These are phyloP conservation scores for Ramaria rubella DNA, from an alignment of 768 basidiomycete species.

Conservation along the genomic window DNA sequence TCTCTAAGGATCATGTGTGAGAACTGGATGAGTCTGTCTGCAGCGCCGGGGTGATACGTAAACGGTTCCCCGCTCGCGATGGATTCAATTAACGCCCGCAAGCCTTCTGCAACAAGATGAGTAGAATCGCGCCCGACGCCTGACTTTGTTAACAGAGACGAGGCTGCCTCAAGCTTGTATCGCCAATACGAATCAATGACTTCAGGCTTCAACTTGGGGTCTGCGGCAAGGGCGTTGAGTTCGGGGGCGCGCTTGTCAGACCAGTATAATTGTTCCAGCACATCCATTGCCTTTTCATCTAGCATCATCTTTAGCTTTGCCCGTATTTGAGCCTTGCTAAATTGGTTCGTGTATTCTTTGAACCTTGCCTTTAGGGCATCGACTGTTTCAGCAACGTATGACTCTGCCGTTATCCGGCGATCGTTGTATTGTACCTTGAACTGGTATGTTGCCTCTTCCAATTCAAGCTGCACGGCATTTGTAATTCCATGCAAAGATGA, in stretches of 20 bases:
- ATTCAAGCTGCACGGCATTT: conserved; percentile 93
- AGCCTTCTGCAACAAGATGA: conserved; percentile 86
- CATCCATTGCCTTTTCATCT: conserved; percentile 95
- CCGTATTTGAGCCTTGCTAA: conserved; percentile 84
- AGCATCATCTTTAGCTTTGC: conserved; percentile 86
- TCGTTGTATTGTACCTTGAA: conserved; percentile 99
- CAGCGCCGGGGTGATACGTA: conserved; percentile 79
- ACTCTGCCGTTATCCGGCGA: conserved; percentile 87
- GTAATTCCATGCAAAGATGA: conserved; percentile 92
- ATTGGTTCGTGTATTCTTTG: conserved; percentile 76
- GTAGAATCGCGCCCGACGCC: conserved; percentile 95
- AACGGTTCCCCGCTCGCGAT: conserved; percentile 89
- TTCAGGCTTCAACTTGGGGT: conserved; percentile 62
- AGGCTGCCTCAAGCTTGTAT: conserved; percentile 93
- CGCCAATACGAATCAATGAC: conserved; percentile 89
- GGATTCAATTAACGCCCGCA: conserved; percentile 83
- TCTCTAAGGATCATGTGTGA: conserved; percentile 91
- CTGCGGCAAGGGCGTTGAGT: conserved; percentile 60
- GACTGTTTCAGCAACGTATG: conserved; percentile 96
- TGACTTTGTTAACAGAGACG: conserved; percentile 88
- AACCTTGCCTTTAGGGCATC: conserved; percentile 87
- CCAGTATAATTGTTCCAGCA: conserved; percentile 97
- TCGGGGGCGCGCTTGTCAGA: conserved; percentile 80
- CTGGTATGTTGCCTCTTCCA: conserved; percentile 96
- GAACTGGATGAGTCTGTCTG: conserved; percentile 87